Base-by-base conservation (phyloP, 371 early-diverging fungal genomes). In the Gilbertella persicaria region DNA sequence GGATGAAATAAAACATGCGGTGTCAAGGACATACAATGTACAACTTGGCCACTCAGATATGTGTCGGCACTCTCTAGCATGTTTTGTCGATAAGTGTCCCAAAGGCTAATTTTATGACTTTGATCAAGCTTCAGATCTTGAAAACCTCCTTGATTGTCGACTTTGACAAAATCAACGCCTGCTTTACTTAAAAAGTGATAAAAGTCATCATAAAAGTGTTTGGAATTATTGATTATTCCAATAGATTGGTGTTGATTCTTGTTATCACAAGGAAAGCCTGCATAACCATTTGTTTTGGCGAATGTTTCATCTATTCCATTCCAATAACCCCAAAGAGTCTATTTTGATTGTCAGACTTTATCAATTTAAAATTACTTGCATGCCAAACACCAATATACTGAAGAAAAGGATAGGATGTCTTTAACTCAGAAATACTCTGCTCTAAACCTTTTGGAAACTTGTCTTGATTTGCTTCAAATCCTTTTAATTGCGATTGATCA, bases 1-100 rank as follows among this genome's bases (percentile, higher is more conserved):
- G 63, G 45, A 19, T 53, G 21, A 14, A 63, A 64, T 13, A 72
- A 24, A 8, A 67, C 42, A 28, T 56, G 37, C 20, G 73, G 69
- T 29, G 57, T 71, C 21, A 71, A 51, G 12, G 74, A 42, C 80
- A 80, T 80, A 58, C 76, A 75, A 58, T 75, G 77, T 9, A 76
- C 58, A 6, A 68, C 33, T 7, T 38, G 53, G 2, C 57, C 28
- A 8, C 38, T 24, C 3, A 62, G 41, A 29, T 54, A 55, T 19
- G 25, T 16, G 7, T 55, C 52, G 3, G 38, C 45, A 36, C 17
- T 38, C 1, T 60, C 43, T 12, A 30, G 14, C 47, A 78, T 48
- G 3, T 65, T 64, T 3, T 39, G 33, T 46, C 73, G 66, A 60
- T 71, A 75, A 0, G 24, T 23, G 41, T 56, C 50, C 67, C 67